Percentiles rank a stretch among this genome's conserved stretches.
Conservation (phyloP, 2,329 filamentous ascomycete genomes). For the Aspergillus neoniger region DNA sequence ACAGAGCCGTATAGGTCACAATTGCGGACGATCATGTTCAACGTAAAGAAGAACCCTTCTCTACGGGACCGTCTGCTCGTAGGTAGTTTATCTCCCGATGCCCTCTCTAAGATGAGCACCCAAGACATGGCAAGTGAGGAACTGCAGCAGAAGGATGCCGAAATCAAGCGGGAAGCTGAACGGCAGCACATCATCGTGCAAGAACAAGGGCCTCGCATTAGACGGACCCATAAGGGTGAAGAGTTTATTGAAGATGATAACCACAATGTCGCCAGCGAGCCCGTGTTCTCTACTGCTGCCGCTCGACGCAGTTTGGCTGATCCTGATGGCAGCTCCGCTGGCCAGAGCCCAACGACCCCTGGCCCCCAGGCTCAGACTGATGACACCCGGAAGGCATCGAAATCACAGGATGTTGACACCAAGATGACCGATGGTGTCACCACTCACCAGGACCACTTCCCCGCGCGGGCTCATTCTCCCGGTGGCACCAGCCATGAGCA, state of each 20-base stretch:
- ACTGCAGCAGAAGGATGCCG: constrained; percentile 65
- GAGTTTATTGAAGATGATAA: constrained; percentile 80
- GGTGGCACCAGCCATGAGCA: constrained; percentile 48
- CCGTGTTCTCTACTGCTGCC: constrained; percentile 50
- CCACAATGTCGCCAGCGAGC: constrained; percentile 48
- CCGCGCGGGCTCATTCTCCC: constrained; percentile 79
- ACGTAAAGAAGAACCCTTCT: constrained; percentile 84
- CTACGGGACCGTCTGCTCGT: constrained; percentile 75
- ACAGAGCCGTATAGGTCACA: constrained; percentile 61
- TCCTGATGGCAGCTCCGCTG: constrained; percentile 29
- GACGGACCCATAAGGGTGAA: constrained; percentile 92
- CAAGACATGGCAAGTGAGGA: constrained; percentile 93
- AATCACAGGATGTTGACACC: constrained; percentile 40
- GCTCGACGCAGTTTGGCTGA: constrained; percentile 46
- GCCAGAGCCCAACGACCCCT: constrained; percentile 32
- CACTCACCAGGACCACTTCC: constrained; percentile 79
- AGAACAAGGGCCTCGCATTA: constrained; percentile 73
- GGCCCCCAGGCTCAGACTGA: constrained; percentile 25
- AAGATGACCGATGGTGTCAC: constrained; percentile 49
- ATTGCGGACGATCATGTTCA: constrained; percentile 76
- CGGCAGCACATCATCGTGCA: constrained; percentile 74
- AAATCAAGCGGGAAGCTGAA: constrained; percentile 60
- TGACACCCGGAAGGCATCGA: constrained; percentile 19
- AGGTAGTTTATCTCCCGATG: constrained; percentile 69
- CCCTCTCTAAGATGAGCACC: constrained; percentile 81